phyloP scores from a whole-genome alignment of 768 basidiomycete genomes.

The Nevesoporus exiguus region DNA sequence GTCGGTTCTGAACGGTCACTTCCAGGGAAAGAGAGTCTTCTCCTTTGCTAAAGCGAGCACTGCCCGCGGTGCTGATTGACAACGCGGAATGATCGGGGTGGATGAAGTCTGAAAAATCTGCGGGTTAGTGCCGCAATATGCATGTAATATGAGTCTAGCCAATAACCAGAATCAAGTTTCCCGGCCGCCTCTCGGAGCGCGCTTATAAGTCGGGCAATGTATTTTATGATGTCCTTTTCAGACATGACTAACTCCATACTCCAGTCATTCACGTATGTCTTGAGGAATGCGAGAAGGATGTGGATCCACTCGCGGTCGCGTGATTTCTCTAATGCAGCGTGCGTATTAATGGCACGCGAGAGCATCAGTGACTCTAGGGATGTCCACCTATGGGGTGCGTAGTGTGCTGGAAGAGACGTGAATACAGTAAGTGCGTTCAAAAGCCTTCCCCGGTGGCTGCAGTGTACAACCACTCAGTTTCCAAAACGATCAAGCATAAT shows the following conservation, averaged over 20 bases:
- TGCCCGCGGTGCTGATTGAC: slow-evolving; percentile 44
- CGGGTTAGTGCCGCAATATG: slow-evolving; percentile 10
- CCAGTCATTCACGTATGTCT: slow-evolving; percentile 56
- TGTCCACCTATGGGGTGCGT: slow-evolving; percentile 78
- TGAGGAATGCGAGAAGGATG: slow-evolving; percentile 72
- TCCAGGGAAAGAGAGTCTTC: slow-evolving; percentile 66
- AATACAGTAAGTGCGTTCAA: slow-evolving; percentile 65
- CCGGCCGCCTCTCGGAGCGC: slow-evolving; percentile 48
- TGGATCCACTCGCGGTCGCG: slow-evolving; percentile 80
- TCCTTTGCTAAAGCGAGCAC: slow-evolving; percentile 50
- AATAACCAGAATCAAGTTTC: slow-evolving; percentile 53
- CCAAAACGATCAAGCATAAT: slow-evolving; percentile 1
- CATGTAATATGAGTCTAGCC: neutral
- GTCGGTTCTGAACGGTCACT: slow-evolving; percentile 56
- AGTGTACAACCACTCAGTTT: slow-evolving; percentile 9
- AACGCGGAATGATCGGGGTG: slow-evolving; percentile 70
- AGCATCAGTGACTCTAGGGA: slow-evolving; percentile 79
- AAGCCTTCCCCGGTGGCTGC: slow-evolving; percentile 65
- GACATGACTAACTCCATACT: slow-evolving; percentile 52
- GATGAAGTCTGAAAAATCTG: slow-evolving; percentile 50
- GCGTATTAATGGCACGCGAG: slow-evolving; percentile 66
- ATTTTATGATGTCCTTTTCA: slow-evolving; percentile 47
- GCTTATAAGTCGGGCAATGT: slow-evolving; percentile 49
- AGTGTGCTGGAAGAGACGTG: slow-evolving; percentile 80
- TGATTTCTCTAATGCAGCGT: slow-evolving; percentile 51